phyloP scores from a whole-genome alignment of 148 eudicot species.

The Vaccinium darrowii region DNA sequence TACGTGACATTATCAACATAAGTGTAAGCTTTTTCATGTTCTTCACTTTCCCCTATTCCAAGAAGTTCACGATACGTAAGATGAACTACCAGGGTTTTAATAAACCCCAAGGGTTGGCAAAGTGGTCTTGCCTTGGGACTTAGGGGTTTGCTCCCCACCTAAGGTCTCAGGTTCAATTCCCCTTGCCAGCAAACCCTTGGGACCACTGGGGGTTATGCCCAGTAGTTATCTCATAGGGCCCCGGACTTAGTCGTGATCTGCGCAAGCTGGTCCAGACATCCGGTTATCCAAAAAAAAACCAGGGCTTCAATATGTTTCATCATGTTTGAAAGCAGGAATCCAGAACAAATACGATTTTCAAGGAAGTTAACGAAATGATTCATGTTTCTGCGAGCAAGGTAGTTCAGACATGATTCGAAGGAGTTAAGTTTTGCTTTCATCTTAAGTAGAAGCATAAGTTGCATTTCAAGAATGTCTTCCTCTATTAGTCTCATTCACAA shows the following conservation, averaged over 20 bases:
- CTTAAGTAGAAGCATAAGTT: neutral
- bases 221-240: no score
- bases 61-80: no score
- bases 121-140: no score
- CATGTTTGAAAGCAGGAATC: neutral
- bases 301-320: neutral
- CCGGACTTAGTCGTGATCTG: no score
- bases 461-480: neutral
- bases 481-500: neutral
- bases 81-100: neutral
- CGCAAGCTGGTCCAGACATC: no score
- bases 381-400: neutral
- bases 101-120: no score
- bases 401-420: neutral
- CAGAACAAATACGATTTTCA: neutral
- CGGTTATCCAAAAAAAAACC: no score
- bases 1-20: neutral
- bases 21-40: neutral
- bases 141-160: no score
- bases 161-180: no score
- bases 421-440: neutral
- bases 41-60: neutral
- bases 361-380: neutral
- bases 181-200: no score
- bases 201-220: no score